Base-by-base conservation (phyloP, 2,329 filamentous ascomycete genomes). In the Davidsoniella virescens region DNA sequence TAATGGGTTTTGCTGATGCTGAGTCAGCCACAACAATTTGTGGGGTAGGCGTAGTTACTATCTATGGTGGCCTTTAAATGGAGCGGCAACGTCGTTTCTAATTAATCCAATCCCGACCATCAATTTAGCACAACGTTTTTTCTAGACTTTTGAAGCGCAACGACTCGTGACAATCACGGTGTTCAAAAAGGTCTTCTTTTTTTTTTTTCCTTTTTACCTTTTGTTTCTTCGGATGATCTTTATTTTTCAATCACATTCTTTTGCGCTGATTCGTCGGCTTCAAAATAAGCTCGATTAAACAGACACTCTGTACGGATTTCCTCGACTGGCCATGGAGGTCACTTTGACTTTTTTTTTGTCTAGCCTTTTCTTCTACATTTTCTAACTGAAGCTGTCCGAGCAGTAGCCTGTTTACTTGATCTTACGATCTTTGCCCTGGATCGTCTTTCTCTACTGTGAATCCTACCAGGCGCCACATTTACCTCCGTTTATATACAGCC, bases 281-380 rank as follows among this genome's bases (percentile, higher is more conserved):
- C 29, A 4, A 33, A 12, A 33, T 33, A 8, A 33, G 12, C 4
- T 23, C 4, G 20, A 23, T 5, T 23, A 23, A 23, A 5, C 20
- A 23, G 3, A 33, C 29, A 12, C 29, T 33, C 29, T 33, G 12
- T 12, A 33, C 33, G 3, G 5, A 26, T 17, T n/a, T 18, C 36
- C n/a, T 51, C 42, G 17, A 16, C 18, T 29, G 49, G 25, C 36
- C 48, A 37, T 44, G 42, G 40, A 29, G 48, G 48, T 39, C 17
- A 42, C 33, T 16, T 23, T 37, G 18, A 2, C 20, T 17, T 36
- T 16, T 12, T 25, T 6, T 43, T 44, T 23, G 20, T 23, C 20
- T 23, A 23, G 20, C 20, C 20, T 23, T 23, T 23, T 23, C 4
- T 23, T 23, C 20, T 20, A 20, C 20, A 20, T 20, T 44, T 16